Base-by-base conservation (phyloP, 768 basidiomycete genomes). In the Dioszegia hungarica region DNA sequence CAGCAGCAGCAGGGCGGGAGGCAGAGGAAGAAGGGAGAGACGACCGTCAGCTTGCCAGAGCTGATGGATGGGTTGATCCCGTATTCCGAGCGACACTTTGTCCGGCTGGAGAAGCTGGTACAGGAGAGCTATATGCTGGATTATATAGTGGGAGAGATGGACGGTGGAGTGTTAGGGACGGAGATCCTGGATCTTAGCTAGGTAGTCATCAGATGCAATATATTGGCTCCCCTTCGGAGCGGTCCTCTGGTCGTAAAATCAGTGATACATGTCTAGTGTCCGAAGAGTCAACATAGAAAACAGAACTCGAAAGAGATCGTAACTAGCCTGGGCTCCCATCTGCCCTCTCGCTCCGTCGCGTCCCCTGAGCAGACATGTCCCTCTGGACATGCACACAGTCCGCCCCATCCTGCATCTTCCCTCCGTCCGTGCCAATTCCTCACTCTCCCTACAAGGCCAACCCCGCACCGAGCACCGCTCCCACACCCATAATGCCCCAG, bases 61-160 rank as follows among this genome's bases (percentile, higher is more conserved):
- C 75, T 94, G 52, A 77, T 97, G 11, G 89, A 92, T 43, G 87
- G 85, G 3, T 78, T 97, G 53, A 83, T 97, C 48, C 92, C 95
- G 11, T 99, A 98, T 72, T 93, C 93, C 9, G 90, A 94, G 73
- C 82, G 95, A 49, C 94, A 99, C 78, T 82, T 93, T 39, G 78
- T 85, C 34, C 80, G 93, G 64, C 82, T 92, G 74, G 90, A 93
- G 57, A 83, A 85, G 70, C 77, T 95, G 54, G 83, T 95, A 29
- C 90, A 95, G 78, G 95, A 98, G 69, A 95, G 90, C 73, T 98
- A 91, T 68, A 85, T 95, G 61, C 83, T 99, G 54, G 95, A 99
- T 73, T 93, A 88, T 50, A 63, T 71, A 1, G 49, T 76, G 0
- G 72, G 72, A 12, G 74, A 75, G 63, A 75, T 75, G 74, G 74